These are phyloP conservation scores for Thraustochytrium sp. DNA, from an alignment of 352 stramenopile genomes.

Conservation along the genomic window DNA sequence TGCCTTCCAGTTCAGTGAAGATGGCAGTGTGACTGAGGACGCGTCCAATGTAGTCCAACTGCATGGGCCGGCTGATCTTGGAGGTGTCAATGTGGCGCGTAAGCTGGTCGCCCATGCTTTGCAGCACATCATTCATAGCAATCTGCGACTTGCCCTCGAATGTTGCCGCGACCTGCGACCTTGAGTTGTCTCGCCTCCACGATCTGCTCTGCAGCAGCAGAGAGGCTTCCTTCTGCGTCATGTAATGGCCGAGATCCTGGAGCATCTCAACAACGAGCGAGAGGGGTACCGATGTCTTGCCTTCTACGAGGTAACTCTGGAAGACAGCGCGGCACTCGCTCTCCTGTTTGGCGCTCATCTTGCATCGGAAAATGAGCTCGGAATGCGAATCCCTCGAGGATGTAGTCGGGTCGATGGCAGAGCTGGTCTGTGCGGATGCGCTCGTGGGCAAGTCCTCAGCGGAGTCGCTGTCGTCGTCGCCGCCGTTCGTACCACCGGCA, in stretches of 20 bases:
- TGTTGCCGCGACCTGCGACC: neutral
- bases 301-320: too few species aligned
- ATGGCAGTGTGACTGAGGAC: neutral
- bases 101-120: neutral
- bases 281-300: neutral
- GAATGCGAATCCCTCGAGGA: too few species aligned
- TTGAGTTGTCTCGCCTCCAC: neutral
- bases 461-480: too few species aligned
- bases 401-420: too few species aligned
- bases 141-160: neutral
- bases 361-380: too few species aligned
- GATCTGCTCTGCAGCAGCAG: neutral
- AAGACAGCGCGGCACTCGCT: too few species aligned
- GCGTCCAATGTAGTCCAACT: neutral
- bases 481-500: too few species aligned
- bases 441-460: too few species aligned
- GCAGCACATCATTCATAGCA: neutral
- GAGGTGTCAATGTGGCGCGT: neutral
- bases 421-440: too few species aligned
- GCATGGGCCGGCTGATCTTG: neutral
- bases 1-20: neutral
- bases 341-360: too few species aligned
- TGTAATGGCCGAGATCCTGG: slow-evolving; percentile 15
- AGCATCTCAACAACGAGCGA: neutral
- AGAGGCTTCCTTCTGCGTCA: neutral